Conservation (phyloP, 352 stramenopile species). For the Globisporangium splendens region DNA sequence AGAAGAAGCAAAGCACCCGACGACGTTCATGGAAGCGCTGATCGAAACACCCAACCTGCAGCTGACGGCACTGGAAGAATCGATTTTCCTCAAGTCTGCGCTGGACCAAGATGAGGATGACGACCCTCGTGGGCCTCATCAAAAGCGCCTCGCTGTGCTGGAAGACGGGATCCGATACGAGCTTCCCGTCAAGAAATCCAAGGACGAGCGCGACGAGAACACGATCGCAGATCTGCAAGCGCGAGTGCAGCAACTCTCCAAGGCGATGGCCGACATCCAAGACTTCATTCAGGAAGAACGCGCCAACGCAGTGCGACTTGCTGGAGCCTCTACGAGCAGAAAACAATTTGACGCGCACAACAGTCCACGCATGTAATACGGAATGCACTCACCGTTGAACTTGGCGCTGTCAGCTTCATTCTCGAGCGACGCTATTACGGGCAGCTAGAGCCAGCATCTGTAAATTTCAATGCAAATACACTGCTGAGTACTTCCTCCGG, state of each 20-base stretch:
- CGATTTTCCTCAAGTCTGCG: slow-evolving; percentile 42
- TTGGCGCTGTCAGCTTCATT: too few species aligned
- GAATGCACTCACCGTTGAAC: too few species aligned
- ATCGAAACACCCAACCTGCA: slow-evolving; percentile 28
- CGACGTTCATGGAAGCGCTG: slow-evolving; percentile 20
- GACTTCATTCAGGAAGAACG: slow-evolving; percentile 16
- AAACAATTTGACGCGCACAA: too few species aligned
- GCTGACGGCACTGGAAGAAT: slow-evolving; percentile 30
- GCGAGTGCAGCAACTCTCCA: slow-evolving; percentile 43
- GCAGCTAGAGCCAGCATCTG: too few species aligned
- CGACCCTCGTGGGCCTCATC: not conserved
- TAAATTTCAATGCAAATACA: too few species aligned
- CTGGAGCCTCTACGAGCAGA: too few species aligned
- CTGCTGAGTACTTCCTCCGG: too few species aligned
- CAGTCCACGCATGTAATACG: too few species aligned
- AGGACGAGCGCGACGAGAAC: slow-evolving; percentile 13
- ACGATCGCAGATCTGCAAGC: slow-evolving; percentile 30
- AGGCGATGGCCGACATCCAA: slow-evolving; percentile 32
- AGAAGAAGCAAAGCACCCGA: slow-evolving; percentile 8
- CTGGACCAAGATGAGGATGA: slow-evolving; percentile 37
- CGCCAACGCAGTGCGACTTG: slow-evolving; percentile 5
- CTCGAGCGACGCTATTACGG: too few species aligned
- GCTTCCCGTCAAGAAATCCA: slow-evolving; percentile 32
- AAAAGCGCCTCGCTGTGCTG: slow-evolving; percentile 21
- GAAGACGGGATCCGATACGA: slow-evolving; percentile 62